Evolutionary conservation across 2,329 filamentous ascomycete genomes (phyloP).

Genomic region (Cladosporium colombiae): DNA sequence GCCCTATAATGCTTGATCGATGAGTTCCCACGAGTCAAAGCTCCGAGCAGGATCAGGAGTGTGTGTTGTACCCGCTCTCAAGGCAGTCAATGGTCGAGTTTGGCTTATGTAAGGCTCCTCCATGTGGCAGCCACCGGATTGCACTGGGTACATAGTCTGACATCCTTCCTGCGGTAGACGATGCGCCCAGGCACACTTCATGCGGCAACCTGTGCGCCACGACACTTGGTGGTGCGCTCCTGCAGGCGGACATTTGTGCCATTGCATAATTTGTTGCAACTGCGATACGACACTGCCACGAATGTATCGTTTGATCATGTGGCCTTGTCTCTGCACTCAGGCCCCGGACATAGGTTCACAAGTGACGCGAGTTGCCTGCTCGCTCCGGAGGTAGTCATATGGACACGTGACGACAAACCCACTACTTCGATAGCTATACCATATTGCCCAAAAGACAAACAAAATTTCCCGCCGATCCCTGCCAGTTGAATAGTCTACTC

Average conservation of each 20-base stretch:
- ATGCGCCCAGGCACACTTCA: conserved; percentile 1
- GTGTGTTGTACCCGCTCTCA: not conserved
- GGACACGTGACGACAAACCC: not conserved
- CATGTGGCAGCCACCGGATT: not conserved
- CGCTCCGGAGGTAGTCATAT: not conserved
- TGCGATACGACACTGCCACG: not conserved
- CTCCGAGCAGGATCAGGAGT: not conserved
- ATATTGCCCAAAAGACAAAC: not conserved
- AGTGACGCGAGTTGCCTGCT: not conserved
- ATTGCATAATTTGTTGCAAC: not conserved
- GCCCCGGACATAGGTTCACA: not conserved
- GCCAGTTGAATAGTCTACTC: not conserved
- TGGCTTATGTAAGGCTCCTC: not conserved
- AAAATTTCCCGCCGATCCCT: not conserved
- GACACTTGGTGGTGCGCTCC: not conserved
- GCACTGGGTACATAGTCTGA: not conserved
- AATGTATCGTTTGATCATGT: not conserved
- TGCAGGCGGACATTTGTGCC: not conserved
- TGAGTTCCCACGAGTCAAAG: not conserved
- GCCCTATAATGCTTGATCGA: conserved; percentile 7
- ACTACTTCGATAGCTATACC: not conserved
- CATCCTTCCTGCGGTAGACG: not conserved
- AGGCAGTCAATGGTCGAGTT: not conserved
- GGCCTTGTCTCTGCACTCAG: not conserved
- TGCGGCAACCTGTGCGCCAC: not conserved